Evolutionary conservation across 2,329 filamentous ascomycete genomes (phyloP), one percentile per base, ranked within the genome.

Genomic region (Xylaria arbuscula): DNA sequence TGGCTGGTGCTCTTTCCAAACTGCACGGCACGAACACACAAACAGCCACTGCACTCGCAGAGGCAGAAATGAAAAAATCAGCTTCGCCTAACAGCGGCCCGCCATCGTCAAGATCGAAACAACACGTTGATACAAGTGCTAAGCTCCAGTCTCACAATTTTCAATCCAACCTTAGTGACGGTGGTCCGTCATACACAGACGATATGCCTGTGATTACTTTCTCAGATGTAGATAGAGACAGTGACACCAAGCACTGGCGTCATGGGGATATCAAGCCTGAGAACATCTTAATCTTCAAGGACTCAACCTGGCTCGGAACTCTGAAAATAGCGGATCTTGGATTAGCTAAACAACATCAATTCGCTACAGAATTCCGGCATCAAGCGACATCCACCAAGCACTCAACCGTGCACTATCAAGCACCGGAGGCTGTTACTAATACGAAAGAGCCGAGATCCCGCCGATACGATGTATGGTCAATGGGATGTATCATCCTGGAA

Each of bases 401-500:
- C 17, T 53, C 58, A 6, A 72, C 67, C 15, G 17, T 59, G 15
- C 57, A 64, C 11, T 71, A 71, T 34, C 51, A 71, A 32, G 47
- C 71, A 19, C 69, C 71, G 0, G 68, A 71, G 34, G 63, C 55
- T 17, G 45, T 59, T 32, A 42, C 57, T 24, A 56, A 61, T n/a
- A 51, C 2, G 1, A 19, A 65, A 17, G 17, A 28, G 19, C 40
- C 51, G 2, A 70, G 69, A 1, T 74, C 75, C 3, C 54, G 74
- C 1, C 69, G 62, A 7, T 77, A 75, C 40, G 76, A 77, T 47
- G 69, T 75, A 1, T 78, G 76, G 76, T 72, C 72, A 9, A 68
- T 77, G 48, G 76, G 76, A 0, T 78, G 76, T 36, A 72, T 76
- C 11, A 71, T 71, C n/a, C 47, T 78, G 1, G 76, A 77, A 61